A percentile compares a stretch with the other conserved stretches of the same genome.
Conservation (phyloP, 1,284 basidiomycete genomes). For the Pseudozyma pruni region DNA sequence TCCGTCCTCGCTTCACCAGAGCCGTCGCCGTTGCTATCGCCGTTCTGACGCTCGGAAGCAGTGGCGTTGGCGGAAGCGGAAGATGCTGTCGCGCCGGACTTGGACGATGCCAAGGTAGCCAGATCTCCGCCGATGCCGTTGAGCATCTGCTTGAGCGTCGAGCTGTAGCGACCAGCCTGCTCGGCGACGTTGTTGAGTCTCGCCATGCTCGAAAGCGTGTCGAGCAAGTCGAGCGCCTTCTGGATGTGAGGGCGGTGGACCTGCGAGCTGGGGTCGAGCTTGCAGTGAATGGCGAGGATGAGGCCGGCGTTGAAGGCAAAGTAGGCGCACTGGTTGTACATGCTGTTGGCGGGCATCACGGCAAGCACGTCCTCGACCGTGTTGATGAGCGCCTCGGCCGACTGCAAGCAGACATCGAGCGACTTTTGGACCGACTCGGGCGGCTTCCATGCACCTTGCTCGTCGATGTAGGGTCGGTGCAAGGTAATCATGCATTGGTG, state of each 20-base stretch:
- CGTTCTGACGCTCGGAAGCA: constrained; percentile 14
- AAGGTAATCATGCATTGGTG: constrained; percentile 53
- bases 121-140: constrained; percentile 38
- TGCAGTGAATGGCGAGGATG: constrained; percentile 54
- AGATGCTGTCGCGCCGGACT: constrained; percentile 11
- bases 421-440: constrained; percentile 52
- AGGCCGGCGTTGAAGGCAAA: constrained; percentile 55
- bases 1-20: constrained; percentile 8
- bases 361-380: constrained; percentile 48
- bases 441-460: constrained; percentile 50
- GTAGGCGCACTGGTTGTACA: constrained; percentile 54
- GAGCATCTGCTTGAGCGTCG: constrained; percentile 54
- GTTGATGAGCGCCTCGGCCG: constrained; percentile 50
- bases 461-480: constrained; percentile 57
- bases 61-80: constrained; percentile 6
- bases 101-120: constrained; percentile 26
- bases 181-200: constrained; percentile 52
- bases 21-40: constrained; percentile 3
- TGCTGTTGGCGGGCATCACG: constrained; percentile 33
- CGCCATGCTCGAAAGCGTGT: constrained; percentile 35
- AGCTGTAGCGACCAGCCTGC: constrained; percentile 55
- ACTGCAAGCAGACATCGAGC: constrained; percentile 52
- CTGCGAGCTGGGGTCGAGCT: constrained; percentile 42
- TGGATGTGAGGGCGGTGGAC: constrained; percentile 55
- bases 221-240: constrained; percentile 51